These are phyloP conservation scores for Leishmania turanica DNA, from an alignment of 208 protist genomes.

Conservation along the genomic window DNA sequence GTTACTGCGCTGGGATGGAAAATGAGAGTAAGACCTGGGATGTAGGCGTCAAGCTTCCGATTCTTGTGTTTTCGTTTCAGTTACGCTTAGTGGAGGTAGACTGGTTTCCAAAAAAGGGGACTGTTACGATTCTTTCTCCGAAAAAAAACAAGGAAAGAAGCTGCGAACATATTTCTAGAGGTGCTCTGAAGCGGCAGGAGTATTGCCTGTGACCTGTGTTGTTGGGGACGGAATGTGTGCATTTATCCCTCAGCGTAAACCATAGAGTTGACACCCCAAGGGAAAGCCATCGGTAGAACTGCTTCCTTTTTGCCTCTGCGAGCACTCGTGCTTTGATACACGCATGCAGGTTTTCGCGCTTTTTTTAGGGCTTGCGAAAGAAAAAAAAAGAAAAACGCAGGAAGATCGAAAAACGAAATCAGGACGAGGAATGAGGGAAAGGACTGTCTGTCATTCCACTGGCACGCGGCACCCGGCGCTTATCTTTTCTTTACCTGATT, in stretches of 20 bases:
- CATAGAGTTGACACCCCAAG: no score
- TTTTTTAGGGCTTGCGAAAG: neutral
- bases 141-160: neutral
- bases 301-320: no score
- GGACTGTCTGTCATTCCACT: neutral
- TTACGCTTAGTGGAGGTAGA: no score
- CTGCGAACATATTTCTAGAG: neutral
- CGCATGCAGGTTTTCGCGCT: neutral
- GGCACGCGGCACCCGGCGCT: neutral
- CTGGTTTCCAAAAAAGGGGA: neutral
- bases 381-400: neutral
- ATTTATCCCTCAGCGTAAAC: no score
- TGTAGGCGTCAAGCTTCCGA: neutral
- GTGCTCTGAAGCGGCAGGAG: neutral
- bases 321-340: neutral
- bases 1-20: neutral
- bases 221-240: no score
- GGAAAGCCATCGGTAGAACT: no score
- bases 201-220: neutral
- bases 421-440: neutral
- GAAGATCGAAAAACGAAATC: neutral
- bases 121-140: neutral
- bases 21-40: neutral
- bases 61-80: neutral
- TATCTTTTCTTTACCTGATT: neutral